Evolutionary conservation across 2,329 filamentous ascomycete genomes (phyloP).

Genomic region (Chalaropsis ovoidea): DNA sequence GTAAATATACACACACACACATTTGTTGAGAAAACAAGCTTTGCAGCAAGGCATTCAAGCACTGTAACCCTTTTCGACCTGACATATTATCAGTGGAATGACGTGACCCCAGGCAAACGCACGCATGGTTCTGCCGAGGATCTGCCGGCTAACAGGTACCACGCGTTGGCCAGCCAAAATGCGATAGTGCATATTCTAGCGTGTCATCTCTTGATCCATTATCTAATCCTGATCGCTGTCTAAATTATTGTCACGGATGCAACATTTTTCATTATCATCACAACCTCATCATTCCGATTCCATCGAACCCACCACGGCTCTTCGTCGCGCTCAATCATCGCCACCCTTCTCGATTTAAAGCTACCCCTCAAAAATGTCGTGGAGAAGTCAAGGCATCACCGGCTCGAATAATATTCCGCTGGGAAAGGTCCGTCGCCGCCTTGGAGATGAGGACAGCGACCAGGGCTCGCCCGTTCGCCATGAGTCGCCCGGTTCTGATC

Average conservation of each 20-base stretch:
- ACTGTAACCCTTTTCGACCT: constrained; percentile 6
- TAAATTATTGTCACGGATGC: background rate
- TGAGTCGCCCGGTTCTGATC: constrained; percentile 34
- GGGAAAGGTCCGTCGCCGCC: constrained; percentile 73
- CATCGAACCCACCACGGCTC: background rate
- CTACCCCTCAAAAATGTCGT: constrained; percentile 45
- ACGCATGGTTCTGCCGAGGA: background rate
- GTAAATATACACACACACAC: too few relatives aligned
- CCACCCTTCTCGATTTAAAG: background rate
- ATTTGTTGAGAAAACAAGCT: background rate
- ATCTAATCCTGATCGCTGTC: background rate
- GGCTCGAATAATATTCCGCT: constrained; percentile 97
- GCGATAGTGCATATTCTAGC: background rate
- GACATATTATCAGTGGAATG: background rate
- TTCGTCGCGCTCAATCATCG: background rate
- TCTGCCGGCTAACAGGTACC: constrained; percentile 5
- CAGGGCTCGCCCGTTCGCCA: constrained; percentile 5
- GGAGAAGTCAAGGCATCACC: constrained; percentile 74
- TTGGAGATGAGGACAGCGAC: constrained; percentile 42
- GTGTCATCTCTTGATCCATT: background rate
- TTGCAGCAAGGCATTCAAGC: background rate
- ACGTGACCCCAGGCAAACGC: background rate
- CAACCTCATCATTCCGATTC: background rate
- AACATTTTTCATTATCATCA: constrained; percentile 12
- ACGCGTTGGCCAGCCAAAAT: background rate